Evolutionary conservation across 495 filamentous ascomycete species (phyloP), one percentile per base, ranked within the genome.

Genomic region (Penicillium argentinense): DNA sequence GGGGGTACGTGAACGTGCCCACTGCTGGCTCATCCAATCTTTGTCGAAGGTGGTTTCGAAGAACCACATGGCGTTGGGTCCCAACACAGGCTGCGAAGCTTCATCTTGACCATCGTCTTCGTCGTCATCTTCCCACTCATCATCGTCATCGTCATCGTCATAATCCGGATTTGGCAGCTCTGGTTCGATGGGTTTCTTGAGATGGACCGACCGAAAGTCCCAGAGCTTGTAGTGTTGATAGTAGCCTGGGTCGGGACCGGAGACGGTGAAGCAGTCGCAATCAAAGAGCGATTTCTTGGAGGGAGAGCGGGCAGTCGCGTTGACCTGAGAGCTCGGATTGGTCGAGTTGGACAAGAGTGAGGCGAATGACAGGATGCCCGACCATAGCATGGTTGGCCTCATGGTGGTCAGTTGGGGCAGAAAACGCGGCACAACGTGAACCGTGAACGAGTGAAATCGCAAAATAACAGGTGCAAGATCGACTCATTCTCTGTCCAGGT

Each of bases 191-290:
- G 45, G 23, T 23, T 26, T 40, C 3, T 18, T 56, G 23, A 68
- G 51, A n/a, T 64, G 51, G 13, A 68, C 57, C 13, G 60, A 37
- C 16, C 85, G 80, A 59, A 83, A 89, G 67, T 89, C 86, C 68
- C 76, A 84, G 62, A 88, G 81, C 26, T 74, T 74, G 68, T 87
- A 81, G 54, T 79, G 69, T 16, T 71, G 73, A 60, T 86, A 88
- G 67, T 80, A 86, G 7, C 72, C 68, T 9, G 62, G 66, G 3
- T 70, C 62, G 0, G 60, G 53, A 3, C 67, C 69, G 0, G 69
- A 66, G 22, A 70, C 62, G 5, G 59, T 59, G 39, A 67, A 74
- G 45, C 71, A 74, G 41, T 72, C 67, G 42, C 71, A 74, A 17
- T 54, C 49, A 7, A 5, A 18, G 12, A 45, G 47, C 16, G 46